These are phyloP conservation scores for Geotrichum fermentans DNA, from an alignment of 1,139 yeast genomes.

Conservation along the genomic window DNA sequence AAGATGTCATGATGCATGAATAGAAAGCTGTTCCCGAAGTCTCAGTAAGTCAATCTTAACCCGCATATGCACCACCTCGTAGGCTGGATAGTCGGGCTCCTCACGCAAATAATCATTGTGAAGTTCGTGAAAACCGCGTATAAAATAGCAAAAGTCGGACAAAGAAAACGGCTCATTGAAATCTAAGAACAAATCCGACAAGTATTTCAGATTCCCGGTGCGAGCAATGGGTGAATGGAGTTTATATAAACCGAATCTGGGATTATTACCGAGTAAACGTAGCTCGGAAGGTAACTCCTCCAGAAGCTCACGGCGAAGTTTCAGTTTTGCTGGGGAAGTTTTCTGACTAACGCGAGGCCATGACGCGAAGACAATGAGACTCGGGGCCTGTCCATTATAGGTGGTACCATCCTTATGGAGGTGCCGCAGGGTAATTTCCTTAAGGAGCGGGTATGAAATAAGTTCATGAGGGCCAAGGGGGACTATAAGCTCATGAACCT, in stretches of 20 bases:
- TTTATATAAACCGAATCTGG: slow-evolving; percentile 1
- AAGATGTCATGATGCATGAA: no score
- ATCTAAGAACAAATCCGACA: slow-evolving; percentile 3
- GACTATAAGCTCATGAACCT: neutral
- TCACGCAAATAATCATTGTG: no score
- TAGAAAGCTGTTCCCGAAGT: no score
- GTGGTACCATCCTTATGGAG: neutral
- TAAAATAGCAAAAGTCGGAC: slow-evolving; percentile 5
- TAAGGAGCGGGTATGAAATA: slow-evolving; percentile 7
- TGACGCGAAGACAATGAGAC: neutral
- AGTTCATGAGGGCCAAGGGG: slow-evolving; percentile 5
- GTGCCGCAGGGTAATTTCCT: neutral
- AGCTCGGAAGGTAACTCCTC: neutral
- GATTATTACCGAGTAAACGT: neutral
- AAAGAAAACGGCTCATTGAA: neutral
- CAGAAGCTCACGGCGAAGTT: neutral
- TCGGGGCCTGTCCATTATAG: no score
- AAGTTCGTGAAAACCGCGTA: no score
- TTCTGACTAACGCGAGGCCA: slow-evolving; percentile 3
- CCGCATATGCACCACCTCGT: no score
- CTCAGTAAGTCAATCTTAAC: no score
- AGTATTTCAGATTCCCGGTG: neutral
- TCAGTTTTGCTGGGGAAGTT: neutral
- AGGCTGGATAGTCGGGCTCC: no score
- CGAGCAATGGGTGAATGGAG: neutral